Percentiles rank a stretch among this genome's conserved stretches.
phyloP scores from a whole-genome alignment of 2,329 filamentous ascomycete species.

The Tolypocladium album region DNA sequence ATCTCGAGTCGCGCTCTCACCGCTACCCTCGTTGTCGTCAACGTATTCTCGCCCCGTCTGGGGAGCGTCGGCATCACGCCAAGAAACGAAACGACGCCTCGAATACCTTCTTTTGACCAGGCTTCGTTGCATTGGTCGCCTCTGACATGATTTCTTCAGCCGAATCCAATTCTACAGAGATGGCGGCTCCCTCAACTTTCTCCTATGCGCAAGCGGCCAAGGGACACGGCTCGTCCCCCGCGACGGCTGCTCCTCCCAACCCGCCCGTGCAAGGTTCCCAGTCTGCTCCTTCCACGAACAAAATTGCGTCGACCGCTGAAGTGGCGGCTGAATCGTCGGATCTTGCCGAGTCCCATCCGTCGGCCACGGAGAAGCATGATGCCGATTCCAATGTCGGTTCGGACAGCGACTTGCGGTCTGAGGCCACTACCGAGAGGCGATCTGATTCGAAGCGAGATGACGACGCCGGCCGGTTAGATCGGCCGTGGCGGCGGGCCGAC shows the following conservation, averaged over 20 bases:
- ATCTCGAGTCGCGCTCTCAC: neutral
- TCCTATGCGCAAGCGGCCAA: constrained; percentile 96
- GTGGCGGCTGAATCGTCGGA: constrained; percentile 14
- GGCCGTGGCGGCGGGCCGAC: constrained; percentile 30
- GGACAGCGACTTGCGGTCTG: constrained; percentile 24
- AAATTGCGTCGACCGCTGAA: constrained; percentile 12
- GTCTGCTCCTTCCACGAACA: constrained; percentile 15
- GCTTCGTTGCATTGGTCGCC: constrained; percentile 8
- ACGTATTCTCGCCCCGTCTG: constrained; percentile 5
- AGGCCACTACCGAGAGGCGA: constrained; percentile 19
- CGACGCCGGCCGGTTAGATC: constrained; percentile 25
- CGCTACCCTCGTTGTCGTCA: neutral
- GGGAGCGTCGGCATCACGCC: constrained; percentile 8
- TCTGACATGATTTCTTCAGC: constrained; percentile 18
- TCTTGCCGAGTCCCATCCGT: constrained; percentile 10
- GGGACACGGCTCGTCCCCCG: constrained; percentile 44
- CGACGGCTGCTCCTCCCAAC: constrained; percentile 13
- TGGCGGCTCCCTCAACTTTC: constrained; percentile 54
- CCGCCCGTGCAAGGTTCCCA: constrained; percentile 15
- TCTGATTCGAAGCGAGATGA: constrained; percentile 26
- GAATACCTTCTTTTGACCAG: constrained; percentile 7
- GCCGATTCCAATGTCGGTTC: constrained; percentile 22
- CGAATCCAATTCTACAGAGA: constrained; percentile 22
- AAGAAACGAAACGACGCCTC: constrained; percentile 4
- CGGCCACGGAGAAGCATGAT: constrained; percentile 21